phyloP scores from a whole-genome alignment of 106 monocot species.

The Amphibolis antarctica region DNA sequence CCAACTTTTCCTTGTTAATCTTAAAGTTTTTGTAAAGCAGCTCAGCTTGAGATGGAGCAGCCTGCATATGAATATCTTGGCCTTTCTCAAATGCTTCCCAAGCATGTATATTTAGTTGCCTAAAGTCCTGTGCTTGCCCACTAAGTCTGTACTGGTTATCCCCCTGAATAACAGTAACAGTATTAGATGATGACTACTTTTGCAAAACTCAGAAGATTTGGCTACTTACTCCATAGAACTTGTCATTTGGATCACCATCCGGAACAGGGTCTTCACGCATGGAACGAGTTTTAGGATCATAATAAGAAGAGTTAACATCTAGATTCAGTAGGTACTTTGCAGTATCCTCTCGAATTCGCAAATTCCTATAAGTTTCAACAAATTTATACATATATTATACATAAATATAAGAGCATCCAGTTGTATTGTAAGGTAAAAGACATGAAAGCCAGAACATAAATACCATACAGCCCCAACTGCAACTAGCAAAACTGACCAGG shows the following conservation, averaged over 20 bases:
- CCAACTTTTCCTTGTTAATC: slow-evolving; percentile 75
- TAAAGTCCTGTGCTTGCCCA: slow-evolving; percentile 93
- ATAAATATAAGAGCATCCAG: background rate
- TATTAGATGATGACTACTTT: background rate
- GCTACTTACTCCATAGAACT: slow-evolving; percentile 64
- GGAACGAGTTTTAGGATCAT: slow-evolving; percentile 93
- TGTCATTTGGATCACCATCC: slow-evolving; percentile 92
- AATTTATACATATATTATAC: background rate
- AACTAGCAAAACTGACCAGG: background rate
- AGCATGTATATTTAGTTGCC: slow-evolving; percentile 84
- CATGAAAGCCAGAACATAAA: background rate
- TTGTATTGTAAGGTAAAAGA: background rate
- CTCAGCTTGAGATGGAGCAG: slow-evolving; percentile 98
- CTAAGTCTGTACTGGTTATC: slow-evolving; percentile 87
- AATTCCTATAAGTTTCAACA: slow-evolving; percentile 35
- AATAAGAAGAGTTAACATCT: slow-evolving; percentile 89
- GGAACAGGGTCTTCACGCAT: slow-evolving; percentile 98
- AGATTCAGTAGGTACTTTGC: slow-evolving; percentile 92
- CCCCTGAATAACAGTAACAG: slow-evolving; percentile 35
- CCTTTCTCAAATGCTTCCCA: slow-evolving; percentile 99
- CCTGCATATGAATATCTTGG: slow-evolving; percentile 99
- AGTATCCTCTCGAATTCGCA: slow-evolving; percentile 99
- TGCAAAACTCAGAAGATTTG: background rate
- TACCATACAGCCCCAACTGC: background rate
- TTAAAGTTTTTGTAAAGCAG: slow-evolving; percentile 70